These are phyloP conservation scores for Sphaerobolus stellatus DNA, from an alignment of 1,284 basidiomycete genomes.

Conservation along the genomic window DNA sequence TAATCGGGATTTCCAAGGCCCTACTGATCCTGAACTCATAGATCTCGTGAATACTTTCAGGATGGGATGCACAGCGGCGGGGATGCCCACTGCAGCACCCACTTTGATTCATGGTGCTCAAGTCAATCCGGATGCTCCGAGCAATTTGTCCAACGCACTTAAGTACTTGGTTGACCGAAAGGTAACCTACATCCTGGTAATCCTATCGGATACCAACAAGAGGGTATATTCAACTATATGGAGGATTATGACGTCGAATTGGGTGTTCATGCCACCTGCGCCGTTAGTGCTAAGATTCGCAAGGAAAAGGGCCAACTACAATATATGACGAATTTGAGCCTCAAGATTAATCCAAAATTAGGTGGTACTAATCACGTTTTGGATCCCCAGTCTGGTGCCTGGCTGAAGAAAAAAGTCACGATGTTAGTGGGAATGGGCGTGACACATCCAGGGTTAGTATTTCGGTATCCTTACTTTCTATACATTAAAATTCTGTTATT, in stretches of 20 bases:
- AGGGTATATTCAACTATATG: slow-evolving; percentile 71
- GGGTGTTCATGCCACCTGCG: slow-evolving; percentile 68
- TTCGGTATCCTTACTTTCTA: not conserved
- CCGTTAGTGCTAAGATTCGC: slow-evolving; percentile 62
- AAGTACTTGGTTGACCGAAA: not conserved
- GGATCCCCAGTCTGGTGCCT: slow-evolving; percentile 49
- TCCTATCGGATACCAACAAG: slow-evolving; percentile 66
- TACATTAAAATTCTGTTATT: not conserved
- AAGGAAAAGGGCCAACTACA: slow-evolving; percentile 63
- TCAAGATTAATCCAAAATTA: slow-evolving; percentile 81
- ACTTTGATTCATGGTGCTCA: no score
- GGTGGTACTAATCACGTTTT: slow-evolving; percentile 73
- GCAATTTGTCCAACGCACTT: not conserved
- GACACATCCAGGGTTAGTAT: slow-evolving; percentile 63
- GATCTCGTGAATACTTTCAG: no score
- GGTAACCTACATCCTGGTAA: slow-evolving; percentile 56
- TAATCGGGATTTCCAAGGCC: slow-evolving; percentile 44
- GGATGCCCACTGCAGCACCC: no score
- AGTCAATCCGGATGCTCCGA: no score
- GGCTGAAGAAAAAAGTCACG: slow-evolving; percentile 57
- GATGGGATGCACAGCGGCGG: no score
- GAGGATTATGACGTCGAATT: slow-evolving; percentile 64
- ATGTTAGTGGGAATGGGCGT: slow-evolving; percentile 85
- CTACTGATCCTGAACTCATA: slow-evolving; percentile 53
- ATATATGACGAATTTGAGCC: slow-evolving; percentile 75